phyloP scores from a whole-genome alignment of 208 protist genomes.

The Leishmania tarentolae region DNA sequence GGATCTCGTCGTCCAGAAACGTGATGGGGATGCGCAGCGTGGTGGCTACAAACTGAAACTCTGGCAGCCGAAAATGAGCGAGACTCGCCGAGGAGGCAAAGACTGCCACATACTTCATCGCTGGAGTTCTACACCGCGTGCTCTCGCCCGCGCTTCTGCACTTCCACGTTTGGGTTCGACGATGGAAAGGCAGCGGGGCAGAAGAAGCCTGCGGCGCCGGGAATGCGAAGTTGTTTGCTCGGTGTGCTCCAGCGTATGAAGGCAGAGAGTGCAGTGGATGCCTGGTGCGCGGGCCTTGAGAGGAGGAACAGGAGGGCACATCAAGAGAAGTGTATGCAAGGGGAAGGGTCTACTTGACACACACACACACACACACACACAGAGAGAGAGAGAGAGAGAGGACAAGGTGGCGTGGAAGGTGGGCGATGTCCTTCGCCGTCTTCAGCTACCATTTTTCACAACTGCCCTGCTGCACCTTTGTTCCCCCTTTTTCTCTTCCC shows the following conservation, averaged over 20 bases:
- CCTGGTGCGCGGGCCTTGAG: background rate
- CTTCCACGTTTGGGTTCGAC: background rate
- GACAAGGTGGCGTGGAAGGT: background rate
- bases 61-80: constrained; percentile 48
- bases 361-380: too few species aligned
- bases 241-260: background rate
- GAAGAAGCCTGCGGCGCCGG: background rate
- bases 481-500: background rate
- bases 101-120: constrained; percentile 57
- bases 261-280: background rate
- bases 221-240: too few species aligned
- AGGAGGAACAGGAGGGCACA: background rate
- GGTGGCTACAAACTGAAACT: constrained; percentile 54
- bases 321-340: background rate
- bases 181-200: background rate
- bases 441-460: background rate
- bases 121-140: background rate
- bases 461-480: background rate
- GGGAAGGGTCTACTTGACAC: background rate
- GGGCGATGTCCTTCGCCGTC: background rate
- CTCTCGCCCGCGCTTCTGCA: background rate
- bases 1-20: constrained; percentile 24
- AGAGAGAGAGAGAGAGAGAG: too few species aligned
- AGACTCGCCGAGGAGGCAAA: constrained; percentile 75
- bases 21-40: constrained; percentile 41